Evolutionary conservation across 768 basidiomycete genomes (phyloP), one percentile per base, ranked within the genome.

Genomic region (Cubamyces sp.): DNA sequence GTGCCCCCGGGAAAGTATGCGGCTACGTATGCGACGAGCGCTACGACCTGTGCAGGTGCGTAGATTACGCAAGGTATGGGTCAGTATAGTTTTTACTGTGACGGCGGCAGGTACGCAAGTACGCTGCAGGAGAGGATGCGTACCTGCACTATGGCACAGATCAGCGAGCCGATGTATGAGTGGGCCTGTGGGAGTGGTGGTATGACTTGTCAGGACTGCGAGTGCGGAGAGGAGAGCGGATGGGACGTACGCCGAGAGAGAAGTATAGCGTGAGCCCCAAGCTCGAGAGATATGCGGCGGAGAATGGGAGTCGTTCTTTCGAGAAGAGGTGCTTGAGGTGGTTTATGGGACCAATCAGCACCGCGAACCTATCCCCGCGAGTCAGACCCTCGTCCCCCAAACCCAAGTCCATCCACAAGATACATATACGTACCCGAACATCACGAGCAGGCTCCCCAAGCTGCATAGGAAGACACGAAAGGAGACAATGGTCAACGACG

Each of bases 1-100:
- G 82, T 82, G 28, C 90, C 96, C 11, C 92, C 95, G 19, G 97
- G 97, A 76, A 99, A 98, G 77, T 98, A 98, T 0, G 95, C 95
- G 18, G 94, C 81, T 7, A 98, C 82, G 71, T 99, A 99, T 15
- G 90, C 82, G 15, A 97, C 79, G 18, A 99, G 84, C 1, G 96
- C 87, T 46, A 91, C 77, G 42, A 97, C 86, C 85, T 93, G 70
- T 8, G 50, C 23, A 23, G 12, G 3, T 2, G 46, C 54, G 19
- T 54, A 34, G 5, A 11, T 5, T 26, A 30, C 28, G 25, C 2
- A 48, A 8, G 3, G 25, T 14, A 18, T 48, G 3, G 9, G 47
- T 48, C 47, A 26, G n/a, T 42, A n/a, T n/a, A n/a, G n/a, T n/a
- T n/a, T n/a, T n/a, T n/a, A n/a, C n/a, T n/a, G n/a, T n/a, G n/a